A percentile compares a stretch with the other conserved stretches of the same genome.
phyloP scores from a whole-genome alignment of 2,329 filamentous ascomycete genomes.

The Neofusicoccum parvum region DNA sequence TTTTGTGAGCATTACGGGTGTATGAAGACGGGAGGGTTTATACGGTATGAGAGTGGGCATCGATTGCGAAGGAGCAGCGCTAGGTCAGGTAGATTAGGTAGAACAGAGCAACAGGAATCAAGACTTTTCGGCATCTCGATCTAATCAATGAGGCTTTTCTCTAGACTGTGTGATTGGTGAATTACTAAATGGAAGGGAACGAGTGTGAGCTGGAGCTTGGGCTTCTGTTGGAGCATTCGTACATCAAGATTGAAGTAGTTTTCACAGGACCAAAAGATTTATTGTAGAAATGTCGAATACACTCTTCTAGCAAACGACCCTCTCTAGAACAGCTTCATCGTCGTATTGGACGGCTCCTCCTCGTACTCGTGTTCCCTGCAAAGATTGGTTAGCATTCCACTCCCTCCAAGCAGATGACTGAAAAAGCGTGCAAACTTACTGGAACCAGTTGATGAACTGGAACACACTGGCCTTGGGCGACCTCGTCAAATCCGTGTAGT shows the following conservation, averaged over 20 bases:
- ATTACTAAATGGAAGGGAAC: no score
- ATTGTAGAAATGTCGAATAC: not conserved
- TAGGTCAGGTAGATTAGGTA: not conserved
- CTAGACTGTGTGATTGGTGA: not conserved
- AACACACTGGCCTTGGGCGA: conserved; percentile 47
- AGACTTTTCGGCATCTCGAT: not conserved
- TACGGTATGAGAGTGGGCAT: not conserved
- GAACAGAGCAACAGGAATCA: not conserved
- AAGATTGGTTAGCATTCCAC: not conserved
- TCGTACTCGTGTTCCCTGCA: not conserved
- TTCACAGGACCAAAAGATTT: no score
- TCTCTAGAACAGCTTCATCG: conserved; percentile 4
- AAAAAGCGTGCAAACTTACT: conserved; percentile 22
- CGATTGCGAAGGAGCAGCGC: not conserved
- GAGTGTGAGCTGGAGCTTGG: no score
- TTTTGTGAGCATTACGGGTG: not conserved
- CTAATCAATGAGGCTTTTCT: not conserved
- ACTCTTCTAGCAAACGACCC: not conserved
- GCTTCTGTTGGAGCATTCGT: no score
- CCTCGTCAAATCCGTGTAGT: conserved; percentile 44
- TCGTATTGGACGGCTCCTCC: not conserved
- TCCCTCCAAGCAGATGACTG: not conserved
- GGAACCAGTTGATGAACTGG: conserved; percentile 48
- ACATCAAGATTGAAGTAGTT: no score
- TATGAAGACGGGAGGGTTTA: not conserved